Evolutionary conservation across 139 green algal species (phyloP).

Genomic region (Chlamydomonas schloesseri): DNA sequence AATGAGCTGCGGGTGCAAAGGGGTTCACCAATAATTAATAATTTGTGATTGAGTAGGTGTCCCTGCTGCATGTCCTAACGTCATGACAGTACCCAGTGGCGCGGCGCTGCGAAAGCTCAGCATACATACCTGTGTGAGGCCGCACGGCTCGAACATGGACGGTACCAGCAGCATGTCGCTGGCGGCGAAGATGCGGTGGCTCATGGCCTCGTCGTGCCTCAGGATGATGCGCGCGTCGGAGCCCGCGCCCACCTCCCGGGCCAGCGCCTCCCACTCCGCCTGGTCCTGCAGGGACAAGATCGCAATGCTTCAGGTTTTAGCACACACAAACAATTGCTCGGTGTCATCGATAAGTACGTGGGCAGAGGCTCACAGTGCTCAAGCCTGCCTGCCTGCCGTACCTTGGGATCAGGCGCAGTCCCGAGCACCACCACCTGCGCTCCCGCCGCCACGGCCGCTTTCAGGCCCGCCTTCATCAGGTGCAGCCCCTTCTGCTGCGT

Average conservation of each 20-base stretch:
- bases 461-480: slow-evolving; percentile 81
- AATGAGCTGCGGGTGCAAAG: slow-evolving; percentile 59
- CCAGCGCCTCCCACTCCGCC: slow-evolving; percentile 26
- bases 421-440: slow-evolving; percentile 62
- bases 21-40: not conserved
- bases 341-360: no score
- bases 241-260: slow-evolving; percentile 46
- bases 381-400: no score
- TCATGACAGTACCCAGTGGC: not conserved
- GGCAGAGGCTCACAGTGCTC: no score
- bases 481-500: slow-evolving; percentile 95
- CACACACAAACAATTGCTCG: no score
- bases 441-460: slow-evolving; percentile 35
- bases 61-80: not conserved
- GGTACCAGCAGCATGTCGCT: slow-evolving; percentile 89
- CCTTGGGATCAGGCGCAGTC: slow-evolving; percentile 54
- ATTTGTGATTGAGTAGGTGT: no score
- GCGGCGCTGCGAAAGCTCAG: no score
- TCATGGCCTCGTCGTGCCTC: slow-evolving; percentile 79
- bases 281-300: slow-evolving; percentile 3
- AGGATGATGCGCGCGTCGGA: slow-evolving; percentile 67
- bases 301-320: slow-evolving; percentile 25
- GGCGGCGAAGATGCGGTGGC: slow-evolving; percentile 86
- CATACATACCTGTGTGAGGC: slow-evolving; percentile 86
- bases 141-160: slow-evolving; percentile 94